Evolutionary conservation across 495 filamentous ascomycete species (phyloP).

Genomic region (Hypoxylon rickii): DNA sequence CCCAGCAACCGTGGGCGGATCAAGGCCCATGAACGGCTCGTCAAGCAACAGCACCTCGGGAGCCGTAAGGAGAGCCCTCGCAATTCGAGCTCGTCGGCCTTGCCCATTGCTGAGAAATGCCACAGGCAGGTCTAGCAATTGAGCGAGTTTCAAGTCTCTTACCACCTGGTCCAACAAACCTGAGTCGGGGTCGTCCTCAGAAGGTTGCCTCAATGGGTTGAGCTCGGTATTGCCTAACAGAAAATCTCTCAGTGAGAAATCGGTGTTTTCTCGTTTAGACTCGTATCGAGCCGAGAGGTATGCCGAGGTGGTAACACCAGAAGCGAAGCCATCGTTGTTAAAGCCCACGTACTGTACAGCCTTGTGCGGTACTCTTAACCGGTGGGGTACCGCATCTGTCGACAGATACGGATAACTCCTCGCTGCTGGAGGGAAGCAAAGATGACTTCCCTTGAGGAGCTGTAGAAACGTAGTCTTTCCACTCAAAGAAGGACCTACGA

Average conservation of each 20-base stretch:
- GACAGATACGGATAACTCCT: conserved; percentile 77
- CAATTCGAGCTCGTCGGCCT: conserved; percentile 82
- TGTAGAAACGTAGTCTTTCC: conserved; percentile 79
- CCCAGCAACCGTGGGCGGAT: conserved; percentile 73
- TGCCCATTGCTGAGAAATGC: conserved; percentile 92
- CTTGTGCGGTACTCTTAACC: conserved; percentile 57
- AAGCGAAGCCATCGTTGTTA: conserved; percentile 57
- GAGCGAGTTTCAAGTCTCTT: conserved; percentile 64
- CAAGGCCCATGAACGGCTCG: conserved; percentile 96
- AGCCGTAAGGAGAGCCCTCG: conserved; percentile 74
- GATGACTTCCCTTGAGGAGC: conserved; percentile 71
- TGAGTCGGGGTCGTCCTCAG: conserved; percentile 55
- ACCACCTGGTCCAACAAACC: conserved; percentile 63
- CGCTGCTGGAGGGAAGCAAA: conserved; percentile 72
- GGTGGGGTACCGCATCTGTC: conserved; percentile 60
- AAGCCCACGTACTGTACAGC: conserved; percentile 89
- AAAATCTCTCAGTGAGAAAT: conserved; percentile 81
- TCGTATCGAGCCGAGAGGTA: conserved; percentile 95
- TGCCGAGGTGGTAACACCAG: conserved; percentile 60
- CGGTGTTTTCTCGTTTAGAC: conserved; percentile 79
- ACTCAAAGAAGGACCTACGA: conserved; percentile 71
- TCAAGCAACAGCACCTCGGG: conserved; percentile 87
- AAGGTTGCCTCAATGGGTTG: conserved; percentile 57
- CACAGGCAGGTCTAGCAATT: conserved; percentile 76
- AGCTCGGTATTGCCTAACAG: conserved; percentile 76